Evolutionary conservation across 2,329 filamentous ascomycete species (phyloP), one percentile per base, ranked within the genome.

Genomic region (Sporothrix pseudoabietina): DNA sequence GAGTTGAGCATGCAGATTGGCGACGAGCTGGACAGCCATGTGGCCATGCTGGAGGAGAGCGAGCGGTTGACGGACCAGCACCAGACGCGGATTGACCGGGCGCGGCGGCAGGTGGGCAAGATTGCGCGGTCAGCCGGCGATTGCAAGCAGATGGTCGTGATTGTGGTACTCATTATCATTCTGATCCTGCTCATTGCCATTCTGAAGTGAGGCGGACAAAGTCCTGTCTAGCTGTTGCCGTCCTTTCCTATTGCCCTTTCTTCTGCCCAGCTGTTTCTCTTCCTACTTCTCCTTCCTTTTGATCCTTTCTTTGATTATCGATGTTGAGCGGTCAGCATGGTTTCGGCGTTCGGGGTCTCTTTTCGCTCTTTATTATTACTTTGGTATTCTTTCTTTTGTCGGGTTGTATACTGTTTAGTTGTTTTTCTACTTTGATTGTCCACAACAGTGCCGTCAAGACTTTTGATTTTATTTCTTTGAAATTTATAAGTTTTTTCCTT

Each of bases 1-100:
- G 93, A 98, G 83, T 86, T 99, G 75, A 94, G 92, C 80, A 97
- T 98, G 84, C 93, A 96, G 84, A 98, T 99, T 78, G 95, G 96
- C 41, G 93, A 98, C 80, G 96, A 99, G 85, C 86, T 99, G 49
- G 96, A 98, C 78, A 91, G 90, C 77, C 96, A 99, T 79, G 92
- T 97, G 52, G 87, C 91, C 77, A 86, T 99, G 85, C 85, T 99
- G 41, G 95, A 98, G 80, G 95, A 97, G 78, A 90, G 97, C 61
- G 96, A 98, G 79, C 87, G 88, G 61, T 87, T 91, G 26, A 92
- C 94, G 8, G 94, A 97, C 80, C 85, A 94, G 73, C 94, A 98
- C 82, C 88, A 91, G 80, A 85, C 85, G 35, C 89, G 92, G 69
- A 85, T 99, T 70, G 89, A 94, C 77, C 86, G 93, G 10, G 96